Base-by-base conservation (phyloP, 2,329 filamentous ascomycete genomes). In the Venturia effusa region DNA sequence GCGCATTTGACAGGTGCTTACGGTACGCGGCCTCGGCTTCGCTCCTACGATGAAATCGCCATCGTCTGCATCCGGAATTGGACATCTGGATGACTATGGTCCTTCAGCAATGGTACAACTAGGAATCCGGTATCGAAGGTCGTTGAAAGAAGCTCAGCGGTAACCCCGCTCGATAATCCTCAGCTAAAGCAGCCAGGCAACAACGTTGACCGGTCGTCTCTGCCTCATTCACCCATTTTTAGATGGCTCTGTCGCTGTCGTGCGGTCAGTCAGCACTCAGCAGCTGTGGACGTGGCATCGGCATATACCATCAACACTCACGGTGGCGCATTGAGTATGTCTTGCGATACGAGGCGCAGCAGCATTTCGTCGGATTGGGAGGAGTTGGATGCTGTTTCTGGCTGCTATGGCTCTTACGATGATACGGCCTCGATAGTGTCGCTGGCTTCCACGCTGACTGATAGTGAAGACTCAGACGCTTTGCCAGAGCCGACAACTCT, bases 81-180 rank as follows among this genome's bases (percentile, higher is more conserved):
- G 13, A 24, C 22, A 24, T 2, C 3, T 22, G 27, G 15, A 13
- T 15, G 17, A 4, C 22, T 24, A 27, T 1, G 45, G 15, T 11
- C 27, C 22, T 24, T 24, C 43, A 8, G 22, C 13, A 48, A 48
- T 48, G 43, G 43, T 10, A 27, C n/a, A 48, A 1, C 22, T 10
- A 11, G 7, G 8, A 1, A 13, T 4, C 4, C 6, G 45, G 22
- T 30, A 13, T 54, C 22, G 30, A 24, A 32, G 27, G 51, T 57
- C 27, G 27, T 57, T 13, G 51, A 57, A 57, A 57, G 51, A 57
- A 57, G 51, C 51, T 57, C 27, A 57, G 51, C 30, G 51, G 19
- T 57, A 22, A n/a, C 51, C 51, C 51, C 15, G 51, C 51, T 34
- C 51, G 30, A 34, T 34, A 10, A 19, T 4, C 15, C 2, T 30